Percentiles rank a stretch among this genome's conserved stretches.
Evolutionary conservation across 108 stramenopile species (phyloP).

Genomic region (Parmales sp.): DNA sequence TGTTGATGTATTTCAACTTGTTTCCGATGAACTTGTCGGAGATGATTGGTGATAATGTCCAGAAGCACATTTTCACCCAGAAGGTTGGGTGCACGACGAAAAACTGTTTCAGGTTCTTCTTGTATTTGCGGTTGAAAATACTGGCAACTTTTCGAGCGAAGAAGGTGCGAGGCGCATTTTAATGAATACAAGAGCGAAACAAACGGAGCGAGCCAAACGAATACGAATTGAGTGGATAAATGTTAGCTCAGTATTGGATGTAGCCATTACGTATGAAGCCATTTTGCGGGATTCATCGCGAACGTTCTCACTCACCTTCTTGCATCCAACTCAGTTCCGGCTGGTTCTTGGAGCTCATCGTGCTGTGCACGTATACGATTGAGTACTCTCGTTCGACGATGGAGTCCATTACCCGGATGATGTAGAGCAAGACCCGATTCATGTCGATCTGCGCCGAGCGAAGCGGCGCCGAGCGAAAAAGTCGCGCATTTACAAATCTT

Average conservation of each 20-base stretch:
- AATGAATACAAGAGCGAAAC: not conserved
- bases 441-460: not conserved
- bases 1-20: not conserved
- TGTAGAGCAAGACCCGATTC: slow-evolving; percentile 9
- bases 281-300: no score
- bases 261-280: no score
- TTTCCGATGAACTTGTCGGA: not conserved
- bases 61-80: slow-evolving; percentile 10
- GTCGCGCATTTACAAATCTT: no score
- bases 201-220: no score
- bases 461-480: not conserved
- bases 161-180: no score
- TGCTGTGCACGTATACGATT: slow-evolving; percentile 1
- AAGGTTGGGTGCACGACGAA: slow-evolving; percentile 10
- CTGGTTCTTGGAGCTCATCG: not conserved
- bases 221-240: no score
- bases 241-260: no score
- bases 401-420: slow-evolving; percentile 8
- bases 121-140: slow-evolving; percentile 8
- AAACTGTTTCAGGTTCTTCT: slow-evolving; percentile 4
- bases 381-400: not conserved
- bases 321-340: slow-evolving; percentile 11
- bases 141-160: not conserved
- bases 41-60: not conserved
- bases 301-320: no score